Evolutionary conservation across 2,329 filamentous ascomycete genomes (phyloP), one percentile per base, ranked within the genome.

Genomic region (Colletotrichum sp.): DNA sequence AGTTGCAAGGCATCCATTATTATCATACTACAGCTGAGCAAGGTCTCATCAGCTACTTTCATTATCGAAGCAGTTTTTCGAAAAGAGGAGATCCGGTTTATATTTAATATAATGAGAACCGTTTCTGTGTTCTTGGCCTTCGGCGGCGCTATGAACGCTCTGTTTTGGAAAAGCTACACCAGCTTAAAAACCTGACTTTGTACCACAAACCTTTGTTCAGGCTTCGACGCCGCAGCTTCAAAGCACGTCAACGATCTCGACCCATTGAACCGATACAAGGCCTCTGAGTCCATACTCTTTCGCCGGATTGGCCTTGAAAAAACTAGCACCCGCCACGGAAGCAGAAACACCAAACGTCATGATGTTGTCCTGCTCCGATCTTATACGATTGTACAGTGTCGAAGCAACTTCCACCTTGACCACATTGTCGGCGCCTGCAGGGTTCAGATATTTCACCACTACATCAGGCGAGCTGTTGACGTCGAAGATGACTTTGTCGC

Each of bases 81-180:
- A 36, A 7, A 36, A 36, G 15, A 2, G 0, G 34, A 8, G 34
- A 36, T 36, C 3, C 15, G 34, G 16, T 8, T 16, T 36, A 36
- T 36, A 1, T 36, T 36, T 1, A 16, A 16, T 16, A 0, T 36
- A 0, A 36, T 36, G 34, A 1, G 7, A 8, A 16, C 34, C 15
- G 1, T 16, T 36, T 5, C 34, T 36, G 7, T 36, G 34, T 36
- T 36, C 15, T 36, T 36, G 34, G 34, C 15, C 34, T 34, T 16
- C 15, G 1, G 34, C 34, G 15, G 15, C 34, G 15, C 34, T 15
- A 36, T 36, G 34, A 36, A 36, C 34, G 34, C 6, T 36, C 6
- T 36, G 34, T 36, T 36, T 1, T 36, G 15, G 34, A 36, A 36
- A 36, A 16, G 34, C 34, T 36, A 36, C 0, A 16, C 15, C 34